These are phyloP conservation scores for Venturia pyrina DNA, from an alignment of 2,329 filamentous ascomycete species.

Conservation along the genomic window DNA sequence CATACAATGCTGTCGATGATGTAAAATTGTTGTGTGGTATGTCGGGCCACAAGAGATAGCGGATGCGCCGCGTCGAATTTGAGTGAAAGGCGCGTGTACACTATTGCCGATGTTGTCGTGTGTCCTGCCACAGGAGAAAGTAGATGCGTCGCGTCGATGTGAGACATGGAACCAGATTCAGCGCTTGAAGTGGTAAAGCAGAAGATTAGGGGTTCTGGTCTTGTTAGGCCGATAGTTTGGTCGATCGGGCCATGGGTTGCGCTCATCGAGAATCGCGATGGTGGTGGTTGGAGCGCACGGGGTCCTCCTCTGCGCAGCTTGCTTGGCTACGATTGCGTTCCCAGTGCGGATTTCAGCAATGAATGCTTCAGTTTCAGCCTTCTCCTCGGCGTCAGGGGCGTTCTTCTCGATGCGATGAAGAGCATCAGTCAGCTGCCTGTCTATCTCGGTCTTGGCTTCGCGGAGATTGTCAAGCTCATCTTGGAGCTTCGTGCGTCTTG, in stretches of 20 bases:
- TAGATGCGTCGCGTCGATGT: neutral
- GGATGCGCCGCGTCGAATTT: conserved; percentile 1
- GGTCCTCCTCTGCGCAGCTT: neutral
- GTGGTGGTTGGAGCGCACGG: neutral
- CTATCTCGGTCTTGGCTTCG: neutral
- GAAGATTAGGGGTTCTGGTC: neutral
- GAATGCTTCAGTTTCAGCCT: neutral
- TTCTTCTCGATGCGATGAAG: neutral
- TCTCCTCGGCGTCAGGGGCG: neutral
- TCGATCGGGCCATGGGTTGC: neutral
- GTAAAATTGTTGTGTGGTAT: neutral
- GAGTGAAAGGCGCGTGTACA: neutral
- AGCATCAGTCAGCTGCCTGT: neutral
- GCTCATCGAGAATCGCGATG: neutral
- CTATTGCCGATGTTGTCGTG: neutral
- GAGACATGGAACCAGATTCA: neutral
- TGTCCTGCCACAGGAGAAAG: no score
- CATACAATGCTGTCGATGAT: neutral
- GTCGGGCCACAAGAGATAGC: neutral
- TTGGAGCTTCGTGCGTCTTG: neutral
- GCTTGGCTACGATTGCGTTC: neutral
- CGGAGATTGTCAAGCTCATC: neutral
- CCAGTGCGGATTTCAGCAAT: neutral
- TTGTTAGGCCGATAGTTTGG: neutral
- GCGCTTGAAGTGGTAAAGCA: neutral